Evolutionary conservation across 306 rosid species (phyloP), one percentile per base, ranked within the genome.

Genomic region (Canavalia gladiata): DNA sequence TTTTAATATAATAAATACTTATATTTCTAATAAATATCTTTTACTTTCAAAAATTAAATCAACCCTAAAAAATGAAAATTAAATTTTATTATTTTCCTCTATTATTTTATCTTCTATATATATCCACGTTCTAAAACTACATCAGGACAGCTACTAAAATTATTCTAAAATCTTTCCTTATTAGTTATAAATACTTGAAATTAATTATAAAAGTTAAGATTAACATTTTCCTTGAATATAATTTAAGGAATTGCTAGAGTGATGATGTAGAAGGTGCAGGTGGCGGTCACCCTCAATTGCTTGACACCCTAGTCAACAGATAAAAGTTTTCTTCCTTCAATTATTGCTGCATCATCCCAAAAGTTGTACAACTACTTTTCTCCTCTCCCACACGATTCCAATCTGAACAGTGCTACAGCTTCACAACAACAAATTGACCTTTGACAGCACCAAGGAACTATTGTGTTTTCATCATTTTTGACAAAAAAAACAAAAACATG

Each of bases 361-460:
- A 86, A 83, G 72, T 85, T 64, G 87, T 75, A 58, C 82, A 86
- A 68, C 88, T 47, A 33, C 18, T 12, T 57, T 37, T 25, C 52
- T 25, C 37, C 28, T 68, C 28, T 68, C 49, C 29, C 68, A 7
- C 52, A 10, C 30, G 47, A 63, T 63, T 63, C 10, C 47, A 12
- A 33, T 11, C 42, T 42, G 1, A 64, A 59, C 60, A 60, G 1
- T 41, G 39, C 31, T 11, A 12, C 34, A 50, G 11, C n/a, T 71
- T 71, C 62, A 71, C 62, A 71, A 71, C 46, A 34, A 71, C 76
- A n/a, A 50, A 50, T 37, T 13, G 51, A 62, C 7, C 33, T 50
- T 37, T 45, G 34, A 62, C 12, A 28, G 63, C 12, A 56, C 63
- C 34, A 37, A 62, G 45, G 4, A 8, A 49, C 54, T 10, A 62